Evolutionary conservation across 2,329 filamentous ascomycete species (phyloP), one percentile per base, ranked within the genome.

Genomic region (Ceratocystis eucalypticola): DNA sequence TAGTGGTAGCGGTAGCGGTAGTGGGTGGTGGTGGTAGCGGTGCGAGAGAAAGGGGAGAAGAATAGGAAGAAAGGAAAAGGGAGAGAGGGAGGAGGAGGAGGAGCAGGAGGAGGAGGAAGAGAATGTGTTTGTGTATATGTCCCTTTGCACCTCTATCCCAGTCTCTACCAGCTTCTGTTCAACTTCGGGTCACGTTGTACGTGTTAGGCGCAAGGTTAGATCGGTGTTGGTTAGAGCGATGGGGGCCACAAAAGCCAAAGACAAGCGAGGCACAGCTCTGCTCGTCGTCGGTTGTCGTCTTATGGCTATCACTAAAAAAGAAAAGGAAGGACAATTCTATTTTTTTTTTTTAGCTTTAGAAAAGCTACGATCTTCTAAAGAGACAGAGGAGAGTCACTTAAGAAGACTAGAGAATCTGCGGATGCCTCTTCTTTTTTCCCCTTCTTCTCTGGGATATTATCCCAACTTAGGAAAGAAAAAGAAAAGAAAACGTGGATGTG

Each of bases 401-500:
- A 12, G 33, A 12, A 12, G 33, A 37, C 33, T 8, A 37, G 33
- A 37, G 33, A 37, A 10, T 37, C 10, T 10, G 33, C 8, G 33
- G 8, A 37, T 37, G 33, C 33, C 33, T 37, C 12, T 61, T 33
- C 28, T 41, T 41, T n/a, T n/a, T 20, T 37, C 10, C 37, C 28
- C 57, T 61, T 37, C 57, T 37, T 20, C 28, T 20, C 33, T 62
- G 41, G 59, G 22, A 44, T 20, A 33, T 41, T 5, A 20, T 30
- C 59, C 15, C 30, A 50, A 50, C 7, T 12, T 12, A 62, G 37
- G 25, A 22, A 65, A 45, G 28, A 64, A 7, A 28, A 25, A 28
- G 12, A 28, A 50, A 37, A 33, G n/a, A 64, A 48, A 37, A 41
- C 37, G 63, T 65, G 63, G 63, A 7, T 33, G 28, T 15, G 53